Percentiles rank a stretch among this genome's conserved stretches.
These are phyloP conservation scores for Vitis rupestris DNA, from an alignment of 164 flowering plant genomes.

Conservation along the genomic window DNA sequence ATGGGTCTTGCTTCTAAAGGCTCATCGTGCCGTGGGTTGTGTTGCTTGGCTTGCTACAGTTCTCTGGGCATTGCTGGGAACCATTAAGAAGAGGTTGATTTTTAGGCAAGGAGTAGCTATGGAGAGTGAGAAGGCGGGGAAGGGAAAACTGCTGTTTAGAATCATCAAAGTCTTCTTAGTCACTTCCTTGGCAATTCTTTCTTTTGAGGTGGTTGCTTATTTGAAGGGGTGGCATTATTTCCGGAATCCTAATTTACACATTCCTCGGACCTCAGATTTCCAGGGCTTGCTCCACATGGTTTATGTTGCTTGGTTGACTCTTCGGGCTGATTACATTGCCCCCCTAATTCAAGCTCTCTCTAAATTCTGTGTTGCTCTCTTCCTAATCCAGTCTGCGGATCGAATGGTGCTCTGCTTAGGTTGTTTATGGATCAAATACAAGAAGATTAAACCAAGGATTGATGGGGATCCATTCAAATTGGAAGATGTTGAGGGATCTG, in stretches of 20 bases:
- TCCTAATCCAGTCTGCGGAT: constrained; percentile 76
- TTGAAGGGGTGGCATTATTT: constrained; percentile 78
- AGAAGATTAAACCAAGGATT: constrained; percentile 60
- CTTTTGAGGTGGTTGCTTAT: constrained; percentile 64
- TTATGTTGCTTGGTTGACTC: constrained; percentile 58
- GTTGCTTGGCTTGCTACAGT: constrained; percentile 58
- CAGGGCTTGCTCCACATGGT: constrained; percentile 53
- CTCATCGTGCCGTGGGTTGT: constrained; percentile 74
- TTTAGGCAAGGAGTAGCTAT: constrained; percentile 49
- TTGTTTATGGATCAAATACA: constrained; percentile 79
- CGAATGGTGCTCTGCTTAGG: constrained; percentile 69
- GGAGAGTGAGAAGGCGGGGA: constrained; percentile 50
- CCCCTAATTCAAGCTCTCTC: constrained; percentile 63
- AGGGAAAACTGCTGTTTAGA: constrained; percentile 46
- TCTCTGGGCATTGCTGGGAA: constrained; percentile 65
- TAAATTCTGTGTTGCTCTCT: constrained; percentile 64
- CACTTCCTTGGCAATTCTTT: constrained; percentile 44
- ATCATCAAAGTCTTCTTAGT: constrained; percentile 51
- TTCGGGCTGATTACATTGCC: constrained; percentile 76
- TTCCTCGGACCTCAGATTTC: constrained; percentile 55
- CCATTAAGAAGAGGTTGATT: constrained; percentile 58
- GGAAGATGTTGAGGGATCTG: constrained; percentile 49
- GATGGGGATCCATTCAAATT: constrained; percentile 46
- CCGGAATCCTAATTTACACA: constrained; percentile 45
- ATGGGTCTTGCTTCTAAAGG: constrained; percentile 80